These are phyloP conservation scores for Wickerhamomyces strasburgensis DNA, from an alignment of 805 yeast species.

Conservation along the genomic window DNA sequence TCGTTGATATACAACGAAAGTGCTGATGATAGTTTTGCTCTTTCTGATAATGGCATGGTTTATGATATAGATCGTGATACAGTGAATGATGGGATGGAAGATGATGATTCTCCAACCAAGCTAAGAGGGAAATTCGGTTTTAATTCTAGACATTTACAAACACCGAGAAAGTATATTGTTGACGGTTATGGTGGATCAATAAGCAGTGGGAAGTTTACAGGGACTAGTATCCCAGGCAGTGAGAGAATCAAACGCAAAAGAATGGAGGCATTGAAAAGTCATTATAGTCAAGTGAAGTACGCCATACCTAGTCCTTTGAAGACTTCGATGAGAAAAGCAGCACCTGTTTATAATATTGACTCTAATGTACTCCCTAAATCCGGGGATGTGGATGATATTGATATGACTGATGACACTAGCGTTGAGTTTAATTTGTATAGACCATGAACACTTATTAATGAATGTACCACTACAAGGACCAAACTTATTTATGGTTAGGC, in stretches of 20 bases:
- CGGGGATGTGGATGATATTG: too few species aligned
- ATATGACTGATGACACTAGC: too few species aligned
- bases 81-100: constrained; percentile 9
- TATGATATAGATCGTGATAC: background rate
- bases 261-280: constrained; percentile 32
- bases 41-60: constrained; percentile 3
- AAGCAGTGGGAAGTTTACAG: too few species aligned
- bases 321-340: background rate
- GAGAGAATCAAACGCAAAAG: constrained; percentile 30
- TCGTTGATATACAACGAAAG: background rate
- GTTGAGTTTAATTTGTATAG: too few species aligned
- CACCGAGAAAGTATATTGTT: constrained; percentile 18
- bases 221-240: constrained; percentile 34
- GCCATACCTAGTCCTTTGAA: constrained; percentile 36
- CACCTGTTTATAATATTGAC: too few species aligned
- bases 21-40: background rate
- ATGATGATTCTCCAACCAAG: constrained; percentile 23
- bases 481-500: too few species aligned
- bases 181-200: constrained; percentile 3
- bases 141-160: constrained; percentile 11
- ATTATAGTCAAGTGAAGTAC: constrained; percentile 29
- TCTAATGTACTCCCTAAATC: too few species aligned
- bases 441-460: too few species aligned
- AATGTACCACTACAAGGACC: too few species aligned
- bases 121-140: constrained; percentile 1